A percentile compares a stretch with the other conserved stretches of the same genome.
Evolutionary conservation across 345 rosid species (phyloP).

Genomic region (Murraya koenigii): DNA sequence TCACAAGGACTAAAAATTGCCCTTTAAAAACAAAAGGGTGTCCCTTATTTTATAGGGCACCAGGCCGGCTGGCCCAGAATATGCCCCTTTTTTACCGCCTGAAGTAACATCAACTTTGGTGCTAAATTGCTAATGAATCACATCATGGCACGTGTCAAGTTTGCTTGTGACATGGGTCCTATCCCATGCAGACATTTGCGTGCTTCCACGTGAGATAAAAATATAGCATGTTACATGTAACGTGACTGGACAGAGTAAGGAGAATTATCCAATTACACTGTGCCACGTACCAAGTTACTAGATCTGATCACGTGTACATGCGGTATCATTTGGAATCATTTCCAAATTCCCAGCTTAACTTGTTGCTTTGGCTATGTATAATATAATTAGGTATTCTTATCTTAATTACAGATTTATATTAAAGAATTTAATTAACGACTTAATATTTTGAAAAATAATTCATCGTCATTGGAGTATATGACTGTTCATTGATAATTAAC

Average conservation of each 20-base stretch:
- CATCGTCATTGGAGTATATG: no score
- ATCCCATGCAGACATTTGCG: constrained; percentile 21
- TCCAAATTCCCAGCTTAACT: not conserved
- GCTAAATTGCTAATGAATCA: not conserved
- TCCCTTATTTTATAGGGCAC: constrained; percentile 2
- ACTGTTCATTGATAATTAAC: not conserved
- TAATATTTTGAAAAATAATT: not conserved
- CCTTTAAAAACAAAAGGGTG: not conserved
- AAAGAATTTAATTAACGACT: not conserved
- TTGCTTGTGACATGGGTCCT: constrained; percentile 40
- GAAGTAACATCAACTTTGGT: constrained; percentile 24
- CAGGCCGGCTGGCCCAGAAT: not conserved
- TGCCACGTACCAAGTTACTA: constrained; percentile 23
- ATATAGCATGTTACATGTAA: constrained; percentile 16
- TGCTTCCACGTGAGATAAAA: constrained; percentile 52
- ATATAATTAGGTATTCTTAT: not conserved
- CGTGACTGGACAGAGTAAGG: constrained; percentile 23
- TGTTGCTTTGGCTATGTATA: not conserved
- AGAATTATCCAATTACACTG: not conserved
- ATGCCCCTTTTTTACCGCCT: constrained; percentile 16
- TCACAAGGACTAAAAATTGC: not conserved
- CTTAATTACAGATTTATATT: not conserved
- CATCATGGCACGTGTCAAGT: constrained; percentile 46
- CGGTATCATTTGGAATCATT: not conserved
- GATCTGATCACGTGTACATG: constrained; percentile 35